phyloP scores from a whole-genome alignment of 2,329 filamentous ascomycete genomes.

The Aspergillus pseudoviridinutans region DNA sequence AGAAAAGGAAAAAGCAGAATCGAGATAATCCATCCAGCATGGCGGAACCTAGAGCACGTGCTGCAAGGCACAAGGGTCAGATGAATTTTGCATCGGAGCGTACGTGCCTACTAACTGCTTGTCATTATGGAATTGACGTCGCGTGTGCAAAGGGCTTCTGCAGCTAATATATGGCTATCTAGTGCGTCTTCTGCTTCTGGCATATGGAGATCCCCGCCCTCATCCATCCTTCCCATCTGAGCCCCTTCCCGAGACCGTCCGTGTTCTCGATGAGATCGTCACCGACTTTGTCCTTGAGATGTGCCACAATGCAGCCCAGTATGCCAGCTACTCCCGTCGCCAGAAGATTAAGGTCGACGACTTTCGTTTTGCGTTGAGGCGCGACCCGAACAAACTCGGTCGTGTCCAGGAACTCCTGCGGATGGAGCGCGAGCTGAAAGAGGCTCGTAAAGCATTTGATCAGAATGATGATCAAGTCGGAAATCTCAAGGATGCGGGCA shows the following conservation, averaged over 20 bases:
- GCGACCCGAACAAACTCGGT: slow-evolving; percentile 80
- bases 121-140: neutral
- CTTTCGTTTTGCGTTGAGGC: slow-evolving; percentile 88
- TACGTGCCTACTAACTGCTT: slow-evolving; percentile 38
- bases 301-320: slow-evolving; percentile 81
- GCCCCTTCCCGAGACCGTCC: slow-evolving; percentile 78
- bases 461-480: slow-evolving; percentile 43
- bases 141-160: neutral
- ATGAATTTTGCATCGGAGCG: slow-evolving; percentile 74
- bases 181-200: slow-evolving; percentile 43
- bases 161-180: neutral
- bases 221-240: slow-evolving; percentile 65
- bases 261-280: slow-evolving; percentile 88
- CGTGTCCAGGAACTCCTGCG: slow-evolving; percentile 85
- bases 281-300: slow-evolving; percentile 96
- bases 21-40: slow-evolving; percentile 25
- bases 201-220: slow-evolving; percentile 43
- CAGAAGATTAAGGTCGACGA: slow-evolving; percentile 98
- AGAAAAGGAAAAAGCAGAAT: slow-evolving; percentile 7
- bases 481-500: slow-evolving; percentile 34
- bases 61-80: slow-evolving; percentile 75
- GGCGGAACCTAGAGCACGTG: slow-evolving; percentile 73
- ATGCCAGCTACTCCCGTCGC: slow-evolving; percentile 78
- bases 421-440: slow-evolving; percentile 82
- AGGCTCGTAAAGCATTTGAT: slow-evolving; percentile 62